These are phyloP conservation scores for Termitomyces sp. DNA, from an alignment of 768 basidiomycete genomes.

Conservation along the genomic window DNA sequence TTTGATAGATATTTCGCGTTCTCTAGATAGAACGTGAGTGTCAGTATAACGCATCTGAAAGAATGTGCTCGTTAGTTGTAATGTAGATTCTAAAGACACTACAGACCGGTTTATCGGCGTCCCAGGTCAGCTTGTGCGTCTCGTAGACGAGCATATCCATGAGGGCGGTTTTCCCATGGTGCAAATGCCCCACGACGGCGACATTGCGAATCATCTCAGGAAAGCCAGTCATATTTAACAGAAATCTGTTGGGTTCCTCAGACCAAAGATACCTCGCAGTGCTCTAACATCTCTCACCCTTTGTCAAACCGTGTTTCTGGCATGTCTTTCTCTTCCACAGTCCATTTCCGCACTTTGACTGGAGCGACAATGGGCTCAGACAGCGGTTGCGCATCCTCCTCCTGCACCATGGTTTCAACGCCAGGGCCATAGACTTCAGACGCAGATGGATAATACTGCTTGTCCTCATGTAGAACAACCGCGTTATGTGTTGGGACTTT, in stretches of 20 bases:
- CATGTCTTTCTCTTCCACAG: slow-evolving; percentile 91
- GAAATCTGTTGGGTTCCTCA: slow-evolving; percentile 51
- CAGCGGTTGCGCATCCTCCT: slow-evolving; percentile 95
- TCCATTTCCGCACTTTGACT: slow-evolving; percentile 92
- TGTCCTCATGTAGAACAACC: slow-evolving; percentile 92
- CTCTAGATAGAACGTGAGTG: slow-evolving; percentile 84
- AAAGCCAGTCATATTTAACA: slow-evolving; percentile 86
- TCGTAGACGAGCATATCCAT: slow-evolving; percentile 98
- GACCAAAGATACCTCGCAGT: not conserved
- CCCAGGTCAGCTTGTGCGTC: slow-evolving; percentile 93
- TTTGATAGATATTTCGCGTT: slow-evolving; percentile 91
- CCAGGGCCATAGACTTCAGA: slow-evolving; percentile 88
- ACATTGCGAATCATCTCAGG: slow-evolving; percentile 97
- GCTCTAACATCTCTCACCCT: slow-evolving; percentile 51
- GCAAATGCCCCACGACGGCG: slow-evolving; percentile 92
- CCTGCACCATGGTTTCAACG: slow-evolving; percentile 95
- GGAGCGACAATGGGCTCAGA: slow-evolving; percentile 95
- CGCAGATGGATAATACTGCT: slow-evolving; percentile 95
- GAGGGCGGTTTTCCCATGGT: slow-evolving; percentile 96
- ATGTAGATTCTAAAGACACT: not conserved
- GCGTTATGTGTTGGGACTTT: slow-evolving; percentile 76
- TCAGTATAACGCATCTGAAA: slow-evolving; percentile 90
- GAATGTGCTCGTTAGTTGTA: slow-evolving; percentile 8
- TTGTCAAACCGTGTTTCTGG: slow-evolving; percentile 98
- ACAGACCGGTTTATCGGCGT: slow-evolving; percentile 83